Conservation (phyloP, 441 rosid genomes). For the Populus hybrid region DNA sequence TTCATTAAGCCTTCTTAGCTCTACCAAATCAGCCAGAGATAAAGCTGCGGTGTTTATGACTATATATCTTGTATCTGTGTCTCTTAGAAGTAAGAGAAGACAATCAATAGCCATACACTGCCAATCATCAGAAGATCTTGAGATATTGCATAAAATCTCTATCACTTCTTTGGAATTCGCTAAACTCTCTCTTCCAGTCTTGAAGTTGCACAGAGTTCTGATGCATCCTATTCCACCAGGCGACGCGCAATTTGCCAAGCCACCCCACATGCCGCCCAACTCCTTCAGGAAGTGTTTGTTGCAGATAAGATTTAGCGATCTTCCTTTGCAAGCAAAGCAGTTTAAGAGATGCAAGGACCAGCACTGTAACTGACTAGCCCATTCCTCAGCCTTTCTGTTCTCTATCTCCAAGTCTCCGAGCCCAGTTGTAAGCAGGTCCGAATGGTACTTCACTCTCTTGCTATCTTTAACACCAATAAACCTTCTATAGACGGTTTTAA, state of each 20-base stretch:
- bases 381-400: slow-evolving; percentile 70
- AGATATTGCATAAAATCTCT: slow-evolving; percentile 44
- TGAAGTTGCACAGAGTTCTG: slow-evolving; percentile 48
- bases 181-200: slow-evolving; percentile 52
- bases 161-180: slow-evolving; percentile 36
- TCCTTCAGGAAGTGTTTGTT: slow-evolving; percentile 40
- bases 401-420: slow-evolving; percentile 54
- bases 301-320: slow-evolving; percentile 46
- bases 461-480: slow-evolving; percentile 47
- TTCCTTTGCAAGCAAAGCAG: slow-evolving; percentile 60
- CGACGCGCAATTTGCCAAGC: slow-evolving; percentile 47
- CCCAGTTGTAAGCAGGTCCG: slow-evolving; percentile 74
- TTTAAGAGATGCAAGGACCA: slow-evolving; percentile 76
- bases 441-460: slow-evolving; percentile 59
- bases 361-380: slow-evolving; percentile 71
- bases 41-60: slow-evolving; percentile 47
- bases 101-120: slow-evolving; percentile 66
- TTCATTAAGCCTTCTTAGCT: slow-evolving; percentile 34
- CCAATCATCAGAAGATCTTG: slow-evolving; percentile 77
- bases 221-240: slow-evolving; percentile 61
- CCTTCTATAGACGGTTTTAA: slow-evolving; percentile 39
- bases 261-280: slow-evolving; percentile 65
- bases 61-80: slow-evolving; percentile 46
- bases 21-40: slow-evolving; percentile 62
- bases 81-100: slow-evolving; percentile 64